Conservation (phyloP, 78 protist genomes). For the Goniomonas avonlea region DNA sequence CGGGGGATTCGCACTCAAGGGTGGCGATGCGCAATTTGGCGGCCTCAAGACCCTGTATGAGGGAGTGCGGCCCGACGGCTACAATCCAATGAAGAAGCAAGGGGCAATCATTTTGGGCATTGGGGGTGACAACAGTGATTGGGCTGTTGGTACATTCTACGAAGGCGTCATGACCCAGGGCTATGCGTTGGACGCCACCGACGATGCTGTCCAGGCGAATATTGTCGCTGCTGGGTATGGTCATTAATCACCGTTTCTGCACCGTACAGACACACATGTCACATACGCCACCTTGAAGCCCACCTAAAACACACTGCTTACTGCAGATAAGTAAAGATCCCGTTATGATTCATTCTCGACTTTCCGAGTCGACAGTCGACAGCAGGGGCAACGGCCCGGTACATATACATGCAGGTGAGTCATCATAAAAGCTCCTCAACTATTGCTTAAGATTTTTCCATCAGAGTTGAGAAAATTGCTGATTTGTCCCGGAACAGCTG, state of each 20-base stretch:
- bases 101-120: constrained; percentile 4
- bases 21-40: background rate
- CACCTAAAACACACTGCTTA: too few species aligned
- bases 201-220: background rate
- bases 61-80: background rate
- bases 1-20: background rate
- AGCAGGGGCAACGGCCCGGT: too few species aligned
- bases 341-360: too few species aligned
- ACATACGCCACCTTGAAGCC: too few species aligned
- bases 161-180: background rate
- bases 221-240: background rate
- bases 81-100: background rate
- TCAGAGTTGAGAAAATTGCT: too few species aligned
- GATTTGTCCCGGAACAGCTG: too few species aligned
- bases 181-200: background rate
- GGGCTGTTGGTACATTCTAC: background rate
- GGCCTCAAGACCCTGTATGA: background rate
- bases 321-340: too few species aligned
- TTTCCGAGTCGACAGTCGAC: too few species aligned
- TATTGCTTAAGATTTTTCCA: too few species aligned
- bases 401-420: too few species aligned
- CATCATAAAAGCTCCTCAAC: too few species aligned
- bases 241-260: background rate
- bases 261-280: too few species aligned
- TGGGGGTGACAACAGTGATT: background rate